A percentile compares a stretch with the other conserved stretches of the same genome.
These are phyloP conservation scores for Hepatocystis sp. DNA, from an alignment of 169 alveolate genomes.

Conservation along the genomic window DNA sequence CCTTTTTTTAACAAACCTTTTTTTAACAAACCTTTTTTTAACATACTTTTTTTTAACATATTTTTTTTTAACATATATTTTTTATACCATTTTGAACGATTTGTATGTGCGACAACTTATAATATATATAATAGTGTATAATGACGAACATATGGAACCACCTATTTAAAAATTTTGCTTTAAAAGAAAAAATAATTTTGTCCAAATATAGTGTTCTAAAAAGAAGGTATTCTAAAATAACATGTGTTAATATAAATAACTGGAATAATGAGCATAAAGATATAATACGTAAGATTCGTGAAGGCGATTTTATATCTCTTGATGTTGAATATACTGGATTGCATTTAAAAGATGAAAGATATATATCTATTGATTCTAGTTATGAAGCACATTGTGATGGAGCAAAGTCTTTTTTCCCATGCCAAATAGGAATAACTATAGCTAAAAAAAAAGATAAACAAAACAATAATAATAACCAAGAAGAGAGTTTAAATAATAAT, in stretches of 20 bases:
- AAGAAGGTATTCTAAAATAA: conserved; percentile 55
- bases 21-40: too few species aligned
- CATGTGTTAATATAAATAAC: conserved; percentile 71
- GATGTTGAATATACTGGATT: conserved; percentile 88
- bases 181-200: conserved; percentile 44
- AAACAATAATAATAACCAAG: background rate
- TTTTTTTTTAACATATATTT: too few species aligned
- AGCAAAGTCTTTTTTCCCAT: conserved; percentile 88
- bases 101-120: too few species aligned
- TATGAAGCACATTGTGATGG: conserved; percentile 91
- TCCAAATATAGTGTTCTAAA: conserved; percentile 18
- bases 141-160: too few species aligned
- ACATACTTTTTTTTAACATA: too few species aligned
- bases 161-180: conserved; percentile 51
- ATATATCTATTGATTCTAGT: conserved; percentile 87
- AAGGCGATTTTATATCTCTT: conserved; percentile 84
- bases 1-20: too few species aligned
- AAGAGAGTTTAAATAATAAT: conserved; percentile 1
- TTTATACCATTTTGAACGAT: too few species aligned
- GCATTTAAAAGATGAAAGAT: conserved; percentile 87
- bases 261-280: conserved; percentile 72
- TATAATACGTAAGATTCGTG: conserved; percentile 73
- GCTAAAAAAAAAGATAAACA: conserved; percentile 79
- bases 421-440: conserved; percentile 90
- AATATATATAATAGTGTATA: too few species aligned